phyloP scores from a whole-genome alignment of 768 basidiomycete genomes.

The Saitozyma sp. region DNA sequence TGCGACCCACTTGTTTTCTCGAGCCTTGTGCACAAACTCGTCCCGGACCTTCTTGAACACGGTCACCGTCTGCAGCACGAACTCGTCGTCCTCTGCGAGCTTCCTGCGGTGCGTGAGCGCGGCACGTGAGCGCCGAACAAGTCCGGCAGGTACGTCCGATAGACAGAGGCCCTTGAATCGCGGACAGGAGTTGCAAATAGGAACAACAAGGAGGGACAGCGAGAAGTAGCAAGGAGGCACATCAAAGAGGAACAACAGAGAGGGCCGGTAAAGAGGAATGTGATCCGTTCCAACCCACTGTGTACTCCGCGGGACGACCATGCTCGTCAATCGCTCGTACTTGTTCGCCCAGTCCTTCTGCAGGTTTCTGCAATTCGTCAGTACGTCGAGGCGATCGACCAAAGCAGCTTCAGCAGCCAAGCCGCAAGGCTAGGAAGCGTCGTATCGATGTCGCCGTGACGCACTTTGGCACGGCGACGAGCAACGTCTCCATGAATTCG shows the following conservation, averaged over 20 bases:
- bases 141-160: no score
- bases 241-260: background rate
- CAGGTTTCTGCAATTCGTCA: constrained; percentile 60
- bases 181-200: no score
- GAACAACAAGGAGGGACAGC: no score
- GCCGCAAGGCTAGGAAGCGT: background rate
- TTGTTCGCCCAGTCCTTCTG: constrained; percentile 84
- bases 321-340: constrained; percentile 81
- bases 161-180: no score
- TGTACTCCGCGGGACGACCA: constrained; percentile 92
- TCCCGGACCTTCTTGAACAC: constrained; percentile 89
- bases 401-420: background rate
- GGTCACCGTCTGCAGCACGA: constrained; percentile 76
- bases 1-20: constrained; percentile 80
- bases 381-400: background rate
- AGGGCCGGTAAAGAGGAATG: background rate
- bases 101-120: constrained; percentile 19
- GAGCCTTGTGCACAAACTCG: constrained; percentile 86
- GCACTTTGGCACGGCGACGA: constrained; percentile 94
- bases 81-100: constrained; percentile 85
- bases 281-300: constrained; percentile 59
- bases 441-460: constrained; percentile 25
- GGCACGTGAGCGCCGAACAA: no score
- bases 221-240: background rate
- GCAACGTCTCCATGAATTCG: constrained; percentile 86